These are phyloP conservation scores for Gossypium schwendimanii DNA, from an alignment of 441 rosid genomes.

Conservation along the genomic window DNA sequence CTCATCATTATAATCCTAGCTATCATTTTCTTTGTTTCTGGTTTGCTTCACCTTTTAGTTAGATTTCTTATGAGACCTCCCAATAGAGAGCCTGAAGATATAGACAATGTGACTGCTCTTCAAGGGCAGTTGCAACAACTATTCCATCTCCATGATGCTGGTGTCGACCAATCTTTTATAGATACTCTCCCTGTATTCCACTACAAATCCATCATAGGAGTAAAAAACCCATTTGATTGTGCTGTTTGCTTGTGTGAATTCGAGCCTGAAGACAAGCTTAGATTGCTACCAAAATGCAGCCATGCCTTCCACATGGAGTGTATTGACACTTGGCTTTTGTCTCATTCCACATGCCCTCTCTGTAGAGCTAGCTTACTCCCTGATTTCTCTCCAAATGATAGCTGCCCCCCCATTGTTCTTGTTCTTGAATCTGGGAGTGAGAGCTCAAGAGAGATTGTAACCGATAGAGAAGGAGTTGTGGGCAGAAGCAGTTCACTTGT, in stretches of 20 bases:
- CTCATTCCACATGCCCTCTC: constrained; percentile 95
- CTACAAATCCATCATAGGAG: constrained; percentile 74
- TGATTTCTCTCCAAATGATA: constrained; percentile 48
- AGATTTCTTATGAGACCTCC: constrained; percentile 54
- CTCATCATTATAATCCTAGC: constrained; percentile 57
- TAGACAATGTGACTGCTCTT: constrained; percentile 67
- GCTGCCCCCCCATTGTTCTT: constrained; percentile 55
- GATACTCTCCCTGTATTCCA: constrained; percentile 83
- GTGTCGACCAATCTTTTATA: constrained; percentile 89
- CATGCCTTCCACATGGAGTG: constrained; percentile 96
- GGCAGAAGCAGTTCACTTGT: constrained; percentile 33
- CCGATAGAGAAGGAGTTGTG: constrained; percentile 30
- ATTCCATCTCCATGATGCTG: constrained; percentile 88
- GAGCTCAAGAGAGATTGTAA: constrained; percentile 62
- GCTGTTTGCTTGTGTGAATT: constrained; percentile 92
- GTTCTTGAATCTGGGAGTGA: constrained; percentile 86
- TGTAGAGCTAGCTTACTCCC: constrained; percentile 67
- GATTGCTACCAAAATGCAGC: constrained; percentile 88
- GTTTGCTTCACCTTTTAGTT: constrained; percentile 64
- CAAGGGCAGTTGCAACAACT: constrained; percentile 95
- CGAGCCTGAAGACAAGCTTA: constrained; percentile 76
- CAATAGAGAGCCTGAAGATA: constrained; percentile 50
- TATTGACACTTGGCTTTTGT: constrained; percentile 93
- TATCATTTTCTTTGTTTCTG: constrained; percentile 53
- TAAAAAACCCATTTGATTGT: constrained; percentile 79